Percentiles rank a stretch among this genome's conserved stretches.
phyloP scores from a whole-genome alignment of 441 rosid species.

The Gossypium davidsonii region DNA sequence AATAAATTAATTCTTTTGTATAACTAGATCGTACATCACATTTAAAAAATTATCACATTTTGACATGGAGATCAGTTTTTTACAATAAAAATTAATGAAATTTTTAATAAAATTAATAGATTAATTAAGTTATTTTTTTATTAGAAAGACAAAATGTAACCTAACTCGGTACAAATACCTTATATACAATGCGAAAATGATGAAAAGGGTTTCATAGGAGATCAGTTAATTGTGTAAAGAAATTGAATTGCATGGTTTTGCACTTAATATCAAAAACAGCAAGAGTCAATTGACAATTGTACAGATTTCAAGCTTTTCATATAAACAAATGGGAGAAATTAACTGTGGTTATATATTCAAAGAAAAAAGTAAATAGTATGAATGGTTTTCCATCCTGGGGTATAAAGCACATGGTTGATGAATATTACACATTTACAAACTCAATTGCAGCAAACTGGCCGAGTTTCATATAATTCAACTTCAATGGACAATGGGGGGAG shows the following conservation, averaged over 20 bases:
- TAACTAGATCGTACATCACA: too few relatives aligned
- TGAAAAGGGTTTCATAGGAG: not conserved
- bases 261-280: not conserved
- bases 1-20: too few relatives aligned
- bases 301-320: too few relatives aligned
- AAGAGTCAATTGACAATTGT: too few relatives aligned
- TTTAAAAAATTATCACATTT: too few relatives aligned
- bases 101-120: too few relatives aligned
- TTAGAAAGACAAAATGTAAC: not conserved
- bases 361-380: not conserved
- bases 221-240: not conserved
- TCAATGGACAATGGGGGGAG: not conserved
- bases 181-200: not conserved
- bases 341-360: slow-evolving; percentile 1
- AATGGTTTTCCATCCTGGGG: not conserved
- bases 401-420: not conserved
- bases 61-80: too few relatives aligned
- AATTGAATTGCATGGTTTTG: not conserved
- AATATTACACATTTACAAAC: slow-evolving; percentile 9
- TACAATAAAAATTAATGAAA: too few relatives aligned
- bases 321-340: not conserved
- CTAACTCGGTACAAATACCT: not conserved
- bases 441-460: not conserved
- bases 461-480: slow-evolving; percentile 4
- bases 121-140: too few relatives aligned